Conservation (phyloP, 2,329 filamentous ascomycete genomes). For the Didymosphaeria variabile region DNA sequence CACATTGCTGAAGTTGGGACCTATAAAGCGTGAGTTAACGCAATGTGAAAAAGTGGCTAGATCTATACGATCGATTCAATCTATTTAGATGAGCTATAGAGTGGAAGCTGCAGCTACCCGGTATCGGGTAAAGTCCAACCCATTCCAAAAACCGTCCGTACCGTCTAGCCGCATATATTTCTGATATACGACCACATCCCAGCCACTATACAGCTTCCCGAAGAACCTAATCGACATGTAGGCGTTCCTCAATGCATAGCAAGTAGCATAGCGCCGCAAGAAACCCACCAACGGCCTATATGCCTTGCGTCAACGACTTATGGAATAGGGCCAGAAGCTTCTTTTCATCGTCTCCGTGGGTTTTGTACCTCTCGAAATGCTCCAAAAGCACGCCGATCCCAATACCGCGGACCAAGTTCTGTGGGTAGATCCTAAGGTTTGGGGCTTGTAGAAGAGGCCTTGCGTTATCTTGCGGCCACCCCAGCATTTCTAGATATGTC, state of each 20-base stretch:
- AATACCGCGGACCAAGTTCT: background rate
- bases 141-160: background rate
- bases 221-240: no score
- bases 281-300: background rate
- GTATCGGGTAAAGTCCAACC: slow-evolving; percentile 6
- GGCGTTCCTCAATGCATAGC: no score
- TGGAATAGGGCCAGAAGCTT: background rate
- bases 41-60: background rate
- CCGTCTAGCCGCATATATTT: no score
- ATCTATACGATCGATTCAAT: background rate
- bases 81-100: slow-evolving; percentile 2
- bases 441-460: background rate
- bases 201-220: no score
- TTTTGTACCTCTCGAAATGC: background rate
- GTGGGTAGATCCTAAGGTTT: background rate
- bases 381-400: background rate
- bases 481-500: no score
- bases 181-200: no score
- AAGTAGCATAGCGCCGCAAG: background rate
- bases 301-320: background rate
- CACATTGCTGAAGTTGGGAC: background rate
- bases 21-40: background rate
- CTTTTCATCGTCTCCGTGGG: background rate
- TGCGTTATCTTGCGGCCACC: background rate
- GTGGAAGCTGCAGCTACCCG: background rate